phyloP scores from a whole-genome alignment of 352 stramenopile genomes.

The Phytophthora agathidicida region DNA sequence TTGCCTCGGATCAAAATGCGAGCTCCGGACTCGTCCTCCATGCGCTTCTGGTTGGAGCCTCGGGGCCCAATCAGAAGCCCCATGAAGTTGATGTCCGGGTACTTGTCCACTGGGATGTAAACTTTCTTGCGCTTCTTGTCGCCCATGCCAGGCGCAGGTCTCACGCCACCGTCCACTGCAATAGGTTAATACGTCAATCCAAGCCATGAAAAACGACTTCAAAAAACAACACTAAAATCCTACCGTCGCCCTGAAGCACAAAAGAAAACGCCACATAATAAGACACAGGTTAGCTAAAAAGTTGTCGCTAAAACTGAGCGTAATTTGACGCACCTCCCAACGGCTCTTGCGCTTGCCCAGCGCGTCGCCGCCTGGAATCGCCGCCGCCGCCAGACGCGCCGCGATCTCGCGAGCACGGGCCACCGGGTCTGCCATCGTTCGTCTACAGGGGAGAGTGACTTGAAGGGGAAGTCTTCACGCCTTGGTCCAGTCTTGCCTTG shows the following conservation, averaged over 20 bases:
- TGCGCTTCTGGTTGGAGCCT: slow-evolving; percentile 92
- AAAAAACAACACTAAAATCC: slow-evolving; percentile 19
- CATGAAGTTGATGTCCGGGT: slow-evolving; percentile 95
- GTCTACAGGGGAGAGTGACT: slow-evolving; percentile 12
- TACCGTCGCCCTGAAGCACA: slow-evolving; percentile 55
- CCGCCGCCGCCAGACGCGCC: slow-evolving; percentile 70
- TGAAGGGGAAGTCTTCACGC: not conserved
- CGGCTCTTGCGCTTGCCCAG: slow-evolving; percentile 87
- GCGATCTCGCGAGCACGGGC: slow-evolving; percentile 84
- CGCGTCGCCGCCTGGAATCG: slow-evolving; percentile 66
- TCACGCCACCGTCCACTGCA: slow-evolving; percentile 42
- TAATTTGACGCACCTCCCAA: slow-evolving; percentile 68
- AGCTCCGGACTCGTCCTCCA: slow-evolving; percentile 91
- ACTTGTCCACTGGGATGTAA: slow-evolving; percentile 91
- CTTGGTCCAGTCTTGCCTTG: not conserved
- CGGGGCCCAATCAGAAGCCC: slow-evolving; percentile 90
- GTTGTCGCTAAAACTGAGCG: slow-evolving; percentile 6
- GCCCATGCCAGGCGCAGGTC: slow-evolving; percentile 42
- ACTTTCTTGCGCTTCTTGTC: slow-evolving; percentile 91
- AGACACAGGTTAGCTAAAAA: slow-evolving; percentile 5
- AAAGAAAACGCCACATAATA: slow-evolving; percentile 10
- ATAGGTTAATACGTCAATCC: not conserved
- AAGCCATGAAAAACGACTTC: too few relatives aligned
- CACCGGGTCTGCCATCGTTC: slow-evolving; percentile 67
- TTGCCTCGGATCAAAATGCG: slow-evolving; percentile 92